These are phyloP conservation scores for Solanum chmielewskii DNA, from an alignment of 257 asterid species.

Conservation along the genomic window DNA sequence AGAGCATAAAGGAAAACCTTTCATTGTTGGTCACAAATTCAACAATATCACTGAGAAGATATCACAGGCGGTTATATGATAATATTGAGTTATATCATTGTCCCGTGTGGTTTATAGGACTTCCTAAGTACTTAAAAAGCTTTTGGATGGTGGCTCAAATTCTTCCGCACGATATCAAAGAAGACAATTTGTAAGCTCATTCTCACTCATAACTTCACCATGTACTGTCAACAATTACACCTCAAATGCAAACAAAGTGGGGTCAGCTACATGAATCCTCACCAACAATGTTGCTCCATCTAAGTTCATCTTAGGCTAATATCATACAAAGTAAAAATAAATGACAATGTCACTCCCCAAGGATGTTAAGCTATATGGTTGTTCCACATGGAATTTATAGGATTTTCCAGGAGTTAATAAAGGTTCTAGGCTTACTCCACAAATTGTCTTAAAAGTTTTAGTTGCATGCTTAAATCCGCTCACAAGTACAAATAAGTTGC, in stretches of 20 bases:
- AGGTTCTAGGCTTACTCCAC: background rate
- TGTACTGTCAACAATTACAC: background rate
- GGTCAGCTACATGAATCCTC: background rate
- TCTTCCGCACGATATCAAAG: background rate
- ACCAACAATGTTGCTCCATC: background rate
- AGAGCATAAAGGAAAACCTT: background rate
- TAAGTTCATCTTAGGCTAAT: background rate
- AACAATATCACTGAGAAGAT: background rate
- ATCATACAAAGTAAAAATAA: background rate
- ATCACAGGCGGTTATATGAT: background rate
- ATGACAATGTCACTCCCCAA: background rate
- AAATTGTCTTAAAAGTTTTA: background rate
- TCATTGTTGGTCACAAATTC: background rate
- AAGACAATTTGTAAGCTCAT: background rate
- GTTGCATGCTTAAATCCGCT: background rate
- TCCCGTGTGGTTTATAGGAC: background rate
- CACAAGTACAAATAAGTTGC: background rate
- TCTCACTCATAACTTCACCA: background rate
- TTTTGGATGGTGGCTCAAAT: background rate
- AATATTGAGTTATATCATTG: background rate
- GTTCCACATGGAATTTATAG: background rate
- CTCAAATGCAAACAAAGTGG: background rate
- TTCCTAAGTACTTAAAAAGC: background rate
- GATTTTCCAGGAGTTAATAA: background rate
- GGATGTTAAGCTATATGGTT: background rate